Percentiles rank a stretch among this genome's conserved stretches.
These are phyloP conservation scores for Penicillium alfredii DNA, from an alignment of 495 filamentous ascomycete genomes.

Conservation along the genomic window DNA sequence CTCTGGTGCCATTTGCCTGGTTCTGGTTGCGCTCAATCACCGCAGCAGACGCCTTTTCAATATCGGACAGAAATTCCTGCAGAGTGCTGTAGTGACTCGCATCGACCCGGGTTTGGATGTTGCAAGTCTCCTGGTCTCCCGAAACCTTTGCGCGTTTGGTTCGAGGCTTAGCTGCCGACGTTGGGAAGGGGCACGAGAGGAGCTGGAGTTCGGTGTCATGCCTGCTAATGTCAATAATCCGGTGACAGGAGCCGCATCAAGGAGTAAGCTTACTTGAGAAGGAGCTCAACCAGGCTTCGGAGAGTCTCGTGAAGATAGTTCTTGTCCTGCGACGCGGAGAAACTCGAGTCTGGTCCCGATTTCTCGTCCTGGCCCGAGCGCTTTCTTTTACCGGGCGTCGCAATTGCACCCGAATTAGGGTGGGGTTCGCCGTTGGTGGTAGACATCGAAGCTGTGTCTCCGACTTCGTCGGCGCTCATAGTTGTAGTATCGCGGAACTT, in stretches of 20 bases:
- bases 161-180: constrained; percentile 38
- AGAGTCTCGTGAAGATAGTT: constrained; percentile 36
- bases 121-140: constrained; percentile 32
- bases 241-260: background rate
- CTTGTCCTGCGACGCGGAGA: constrained; percentile 28
- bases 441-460: constrained; percentile 30
- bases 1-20: constrained; percentile 24
- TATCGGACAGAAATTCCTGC: constrained; percentile 45
- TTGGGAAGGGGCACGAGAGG: constrained; percentile 37
- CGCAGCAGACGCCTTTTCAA: constrained; percentile 42
- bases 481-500: constrained; percentile 25
- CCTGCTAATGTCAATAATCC: constrained; percentile 25
- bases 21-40: constrained; percentile 40
- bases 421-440: constrained; percentile 35
- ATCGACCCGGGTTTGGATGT: constrained; percentile 36
- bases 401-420: constrained; percentile 28
- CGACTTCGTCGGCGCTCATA: constrained; percentile 43
- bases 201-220: constrained; percentile 40
- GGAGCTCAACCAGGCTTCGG: constrained; percentile 35
- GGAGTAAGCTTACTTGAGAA: constrained; percentile 28
- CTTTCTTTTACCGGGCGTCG: constrained; percentile 44
- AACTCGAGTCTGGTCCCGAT: constrained; percentile 21
- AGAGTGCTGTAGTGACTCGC: constrained; percentile 39
- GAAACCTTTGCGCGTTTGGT: constrained; percentile 47
- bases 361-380: constrained; percentile 41